Conservation (phyloP, 176 grass and related monocot species). For the Zoysia pacifica region DNA sequence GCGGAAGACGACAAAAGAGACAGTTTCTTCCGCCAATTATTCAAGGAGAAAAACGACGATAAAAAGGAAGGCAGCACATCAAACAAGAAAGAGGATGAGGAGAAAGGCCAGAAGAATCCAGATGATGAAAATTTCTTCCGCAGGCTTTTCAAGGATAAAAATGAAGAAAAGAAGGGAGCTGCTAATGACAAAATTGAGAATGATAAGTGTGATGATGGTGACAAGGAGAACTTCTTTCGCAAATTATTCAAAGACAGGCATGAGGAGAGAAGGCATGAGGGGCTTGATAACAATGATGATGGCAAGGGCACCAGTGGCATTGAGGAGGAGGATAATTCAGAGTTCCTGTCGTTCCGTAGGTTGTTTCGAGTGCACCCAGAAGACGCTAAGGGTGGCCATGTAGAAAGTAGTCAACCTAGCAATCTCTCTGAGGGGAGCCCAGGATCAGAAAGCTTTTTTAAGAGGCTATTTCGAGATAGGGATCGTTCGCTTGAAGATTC, state of each 20-base stretch:
- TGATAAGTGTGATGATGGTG: constrained; percentile 74
- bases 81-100: constrained; percentile 56
- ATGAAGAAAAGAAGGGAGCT: constrained; percentile 76
- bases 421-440: constrained; percentile 78
- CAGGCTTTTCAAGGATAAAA: constrained; percentile 97
- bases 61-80: constrained; percentile 61
- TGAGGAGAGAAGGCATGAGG: constrained; percentile 71
- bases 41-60: constrained; percentile 89
- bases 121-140: constrained; percentile 84
- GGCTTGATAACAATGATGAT: constrained; percentile 55
- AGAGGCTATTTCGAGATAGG: constrained; percentile 77
- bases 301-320: constrained; percentile 45
- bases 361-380: constrained; percentile 95
- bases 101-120: constrained; percentile 43
- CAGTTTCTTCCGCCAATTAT: constrained; percentile 67
- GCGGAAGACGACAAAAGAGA: constrained; percentile 68
- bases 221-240: constrained; percentile 90
- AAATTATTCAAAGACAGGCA: constrained; percentile 92
- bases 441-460: constrained; percentile 94
- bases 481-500: constrained; percentile 90
- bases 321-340: constrained; percentile 82
- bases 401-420: constrained; percentile 56
- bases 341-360: constrained; percentile 90
- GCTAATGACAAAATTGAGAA: constrained; percentile 61
- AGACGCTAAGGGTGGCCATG: constrained; percentile 61